These are phyloP conservation scores for Allium sativum DNA, from an alignment of 106 monocot species.

Conservation along the genomic window DNA sequence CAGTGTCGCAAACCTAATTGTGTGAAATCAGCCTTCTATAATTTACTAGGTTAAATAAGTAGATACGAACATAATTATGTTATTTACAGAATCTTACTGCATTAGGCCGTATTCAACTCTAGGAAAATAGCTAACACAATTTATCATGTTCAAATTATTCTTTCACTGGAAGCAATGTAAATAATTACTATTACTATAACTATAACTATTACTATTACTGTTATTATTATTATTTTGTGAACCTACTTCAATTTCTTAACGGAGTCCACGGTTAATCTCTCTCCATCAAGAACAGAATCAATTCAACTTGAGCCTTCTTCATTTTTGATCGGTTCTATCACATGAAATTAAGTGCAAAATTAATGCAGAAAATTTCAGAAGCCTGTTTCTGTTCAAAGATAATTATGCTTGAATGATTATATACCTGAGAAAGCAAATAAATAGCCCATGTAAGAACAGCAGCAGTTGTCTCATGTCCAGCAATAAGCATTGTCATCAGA, in stretches of 20 bases:
- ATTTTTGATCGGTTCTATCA: constrained; percentile 79
- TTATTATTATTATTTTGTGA: neutral
- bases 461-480: constrained; percentile 98
- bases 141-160: no score
- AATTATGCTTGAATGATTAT: neutral
- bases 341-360: neutral
- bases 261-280: constrained; percentile 37
- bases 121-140: no score
- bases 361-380: neutral
- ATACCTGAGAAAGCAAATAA: constrained; percentile 88
- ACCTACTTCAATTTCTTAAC: constrained; percentile 73
- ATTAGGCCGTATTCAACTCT: no score
- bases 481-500: constrained; percentile 99
- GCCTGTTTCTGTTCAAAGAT: no score
- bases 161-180: no score
- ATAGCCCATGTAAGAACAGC: constrained; percentile 96
- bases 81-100: no score
- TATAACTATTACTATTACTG: no score
- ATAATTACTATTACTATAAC: no score
- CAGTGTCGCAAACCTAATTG: no score
- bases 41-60: no score
- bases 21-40: no score
- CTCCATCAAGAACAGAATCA: constrained; percentile 60
- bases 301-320: constrained; percentile 86
- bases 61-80: no score